phyloP scores from a whole-genome alignment of 345 rosid genomes.

The Hibiscus trionum region DNA sequence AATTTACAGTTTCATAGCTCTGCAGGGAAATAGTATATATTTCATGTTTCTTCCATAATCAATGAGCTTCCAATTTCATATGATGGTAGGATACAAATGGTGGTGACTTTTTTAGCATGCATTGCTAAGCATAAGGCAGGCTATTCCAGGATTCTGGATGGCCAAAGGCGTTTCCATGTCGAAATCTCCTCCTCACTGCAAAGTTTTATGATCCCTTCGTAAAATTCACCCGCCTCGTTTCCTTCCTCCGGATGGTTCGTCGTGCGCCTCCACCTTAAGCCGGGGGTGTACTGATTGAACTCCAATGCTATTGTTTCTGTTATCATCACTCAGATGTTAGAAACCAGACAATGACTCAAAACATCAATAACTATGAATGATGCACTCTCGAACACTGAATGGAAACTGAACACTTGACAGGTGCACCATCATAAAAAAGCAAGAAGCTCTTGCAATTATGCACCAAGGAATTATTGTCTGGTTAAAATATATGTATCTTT shows the following conservation, averaged over 20 bases:
- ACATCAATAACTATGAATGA: not conserved
- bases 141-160: constrained; percentile 50
- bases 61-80: not conserved
- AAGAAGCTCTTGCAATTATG: not conserved
- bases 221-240: constrained; percentile 73
- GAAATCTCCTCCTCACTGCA: constrained; percentile 45
- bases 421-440: not conserved
- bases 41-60: not conserved
- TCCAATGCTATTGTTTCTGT: constrained; percentile 56
- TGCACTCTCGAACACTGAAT: not conserved
- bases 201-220: constrained; percentile 79
- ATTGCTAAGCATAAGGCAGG: not conserved
- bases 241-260: constrained; percentile 58
- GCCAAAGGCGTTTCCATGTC: constrained; percentile 72
- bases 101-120: not conserved
- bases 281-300: constrained; percentile 63
- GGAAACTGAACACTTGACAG: not conserved
- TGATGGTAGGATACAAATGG: not conserved
- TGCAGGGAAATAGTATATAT: too few relatives aligned
- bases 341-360: constrained; percentile 6
- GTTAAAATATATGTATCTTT: not conserved
- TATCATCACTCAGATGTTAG: constrained; percentile 17
- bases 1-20: too few relatives aligned
- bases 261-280: constrained; percentile 71
- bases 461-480: not conserved